Base-by-base conservation (phyloP, 1,284 basidiomycete species). In the Cystobasidium slooffiae region DNA sequence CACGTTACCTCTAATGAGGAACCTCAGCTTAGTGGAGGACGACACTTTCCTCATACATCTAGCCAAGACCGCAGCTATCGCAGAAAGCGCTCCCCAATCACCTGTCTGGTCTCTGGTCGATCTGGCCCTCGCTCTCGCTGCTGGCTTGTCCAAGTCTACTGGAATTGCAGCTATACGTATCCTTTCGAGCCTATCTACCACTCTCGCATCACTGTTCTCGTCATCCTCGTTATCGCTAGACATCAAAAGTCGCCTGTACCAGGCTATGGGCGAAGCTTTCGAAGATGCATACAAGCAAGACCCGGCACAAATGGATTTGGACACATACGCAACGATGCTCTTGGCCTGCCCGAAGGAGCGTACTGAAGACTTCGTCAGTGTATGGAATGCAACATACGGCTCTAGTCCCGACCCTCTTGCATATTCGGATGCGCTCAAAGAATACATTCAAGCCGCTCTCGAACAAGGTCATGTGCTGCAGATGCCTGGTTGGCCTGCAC, bases 351-450 rank as follows among this genome's bases (percentile, higher is more conserved):
- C 55, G 16, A 47, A 55, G 14, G 55, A 56, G 18, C 47, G 16
- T 8, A 22, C 49, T 18, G 31, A 39, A 18, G 31, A 20, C 5
- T 61, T 72, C 37, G 69, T 22, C 7, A 6, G 24, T n/a, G 22
- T 51, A 6, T 72, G 69, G 69, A 72, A 72, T 49, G 51, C 58
- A 10, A 72, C 69, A 5, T 72, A 52, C 20, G 69, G 69, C 12
- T 44, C 14, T 14, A 20, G 16, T 52, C 39, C 61, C 1, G 46
- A 43, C 7, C 1, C 56, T 24, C 31, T 72, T 7, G 37, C 37
- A 7, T 72, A 72, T 39, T 39, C 16, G 9, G 20, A 63, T 5
- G 47, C 37, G 18, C 31, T 72, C 12, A 31, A 72, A 43, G 31
- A 31, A 5, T 10, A 14, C 9, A 8, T 72, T 6, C 39, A 44